A percentile compares a stretch with the other conserved stretches of the same genome.
Conservation (phyloP, 441 rosid species). For the Syzygium syzygioides region DNA sequence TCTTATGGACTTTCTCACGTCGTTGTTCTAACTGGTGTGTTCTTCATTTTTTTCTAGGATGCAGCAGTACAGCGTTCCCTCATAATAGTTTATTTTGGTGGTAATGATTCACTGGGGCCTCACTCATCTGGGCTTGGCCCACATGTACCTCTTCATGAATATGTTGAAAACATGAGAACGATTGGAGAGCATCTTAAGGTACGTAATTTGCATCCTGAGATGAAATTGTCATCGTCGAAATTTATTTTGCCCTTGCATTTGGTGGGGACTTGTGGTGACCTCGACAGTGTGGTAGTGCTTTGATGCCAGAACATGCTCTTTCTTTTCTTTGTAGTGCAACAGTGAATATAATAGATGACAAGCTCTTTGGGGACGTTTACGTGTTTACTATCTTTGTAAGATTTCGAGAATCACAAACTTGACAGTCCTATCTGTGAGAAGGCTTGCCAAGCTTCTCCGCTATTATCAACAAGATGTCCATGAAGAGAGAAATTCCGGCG, state of each 20-base stretch:
- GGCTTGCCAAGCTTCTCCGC: background rate
- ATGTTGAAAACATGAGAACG: slow-evolving; percentile 77
- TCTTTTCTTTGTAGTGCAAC: background rate
- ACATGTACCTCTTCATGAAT: slow-evolving; percentile 77
- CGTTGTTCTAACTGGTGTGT: background rate
- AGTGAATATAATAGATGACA: background rate
- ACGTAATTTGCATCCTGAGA: slow-evolving; percentile 4
- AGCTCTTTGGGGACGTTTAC: background rate
- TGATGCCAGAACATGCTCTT: background rate
- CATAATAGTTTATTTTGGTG: slow-evolving; percentile 89
- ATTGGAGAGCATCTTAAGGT: slow-evolving; percentile 82
- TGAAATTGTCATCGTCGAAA: background rate
- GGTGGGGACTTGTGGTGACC: background rate
- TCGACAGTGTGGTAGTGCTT: background rate
- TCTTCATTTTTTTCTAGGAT: slow-evolving; percentile 32
- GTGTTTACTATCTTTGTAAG: background rate
- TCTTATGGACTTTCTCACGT: background rate
- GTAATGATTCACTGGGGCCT: slow-evolving; percentile 91
- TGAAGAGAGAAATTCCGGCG: background rate
- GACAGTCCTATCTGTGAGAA: background rate
- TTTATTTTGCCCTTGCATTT: background rate
- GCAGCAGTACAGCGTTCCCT: slow-evolving; percentile 65
- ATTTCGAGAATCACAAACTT: background rate
- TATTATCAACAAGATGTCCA: background rate
- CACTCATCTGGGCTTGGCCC: slow-evolving; percentile 88